These are phyloP conservation scores for Suillus subaureus DNA, from an alignment of 768 basidiomycete species.

Conservation along the genomic window DNA sequence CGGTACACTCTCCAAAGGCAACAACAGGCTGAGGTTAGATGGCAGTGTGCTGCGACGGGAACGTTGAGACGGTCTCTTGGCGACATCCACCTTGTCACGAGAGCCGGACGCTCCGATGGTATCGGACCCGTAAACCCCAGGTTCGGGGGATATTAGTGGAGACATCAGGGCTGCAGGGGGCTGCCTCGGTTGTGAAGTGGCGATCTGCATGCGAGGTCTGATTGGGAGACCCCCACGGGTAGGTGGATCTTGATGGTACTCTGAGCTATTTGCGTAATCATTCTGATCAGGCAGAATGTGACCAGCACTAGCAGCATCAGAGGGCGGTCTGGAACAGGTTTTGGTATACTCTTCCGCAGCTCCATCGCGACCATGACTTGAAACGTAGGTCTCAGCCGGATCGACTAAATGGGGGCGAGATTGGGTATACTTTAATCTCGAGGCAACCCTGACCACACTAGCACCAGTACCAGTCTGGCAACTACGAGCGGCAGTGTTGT, in stretches of 20 bases:
- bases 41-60: conserved; percentile 1
- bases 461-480: background rate
- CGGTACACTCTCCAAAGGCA: conserved; percentile 8
- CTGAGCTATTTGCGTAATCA: conserved; percentile 21
- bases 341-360: background rate
- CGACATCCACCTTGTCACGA: conserved; percentile 3
- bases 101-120: conserved; percentile 22
- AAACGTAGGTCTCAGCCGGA: background rate
- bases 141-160: conserved; percentile 8
- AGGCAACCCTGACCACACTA: conserved; percentile 4
- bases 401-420: conserved; percentile 1
- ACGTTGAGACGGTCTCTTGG: background rate
- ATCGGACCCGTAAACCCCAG: conserved; percentile 31
- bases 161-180: background rate
- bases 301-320: background rate
- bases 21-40: conserved; percentile 8
- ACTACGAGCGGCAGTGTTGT: conserved; percentile 1
- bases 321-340: background rate
- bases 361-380: background rate
- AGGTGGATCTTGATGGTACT: conserved; percentile 13
- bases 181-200: conserved; percentile 11
- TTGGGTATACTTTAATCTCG: background rate
- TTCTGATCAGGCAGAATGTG: conserved; percentile 27
- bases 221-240: background rate
- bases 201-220: conserved; percentile 13